A percentile compares a stretch with the other conserved stretches of the same genome.
These are phyloP conservation scores for Pythium utonaiense DNA, from an alignment of 352 stramenopile genomes.

Conservation along the genomic window DNA sequence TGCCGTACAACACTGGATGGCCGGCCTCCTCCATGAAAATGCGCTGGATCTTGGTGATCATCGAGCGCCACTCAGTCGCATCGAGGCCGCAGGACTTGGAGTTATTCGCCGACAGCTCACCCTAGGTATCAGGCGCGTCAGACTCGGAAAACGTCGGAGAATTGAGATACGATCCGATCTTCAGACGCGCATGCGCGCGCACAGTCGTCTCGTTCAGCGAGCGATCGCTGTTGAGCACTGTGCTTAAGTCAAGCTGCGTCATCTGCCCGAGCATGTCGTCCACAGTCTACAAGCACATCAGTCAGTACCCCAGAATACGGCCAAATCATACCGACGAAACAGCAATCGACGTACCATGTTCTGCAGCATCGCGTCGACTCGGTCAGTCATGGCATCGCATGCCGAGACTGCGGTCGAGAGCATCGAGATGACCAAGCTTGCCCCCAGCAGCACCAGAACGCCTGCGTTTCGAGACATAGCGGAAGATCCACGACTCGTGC, in stretches of 20 bases:
- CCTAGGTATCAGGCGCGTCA: slow-evolving; percentile 13
- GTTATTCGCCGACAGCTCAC: slow-evolving; percentile 21
- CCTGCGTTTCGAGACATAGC: neutral
- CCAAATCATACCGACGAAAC: too few species aligned
- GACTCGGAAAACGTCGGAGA: slow-evolving; percentile 39
- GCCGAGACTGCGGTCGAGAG: neutral
- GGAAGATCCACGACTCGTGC: neutral
- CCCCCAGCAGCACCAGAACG: neutral
- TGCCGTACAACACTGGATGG: slow-evolving; percentile 79
- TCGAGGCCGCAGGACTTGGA: slow-evolving; percentile 37
- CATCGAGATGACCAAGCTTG: neutral
- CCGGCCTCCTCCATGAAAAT: slow-evolving; percentile 60
- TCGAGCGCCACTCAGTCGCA: slow-evolving; percentile 59
- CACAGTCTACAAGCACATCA: slow-evolving; percentile 11
- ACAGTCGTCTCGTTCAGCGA: slow-evolving; percentile 63
- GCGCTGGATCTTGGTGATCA: slow-evolving; percentile 74
- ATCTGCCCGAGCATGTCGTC: slow-evolving; percentile 86
- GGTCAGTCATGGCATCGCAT: neutral
- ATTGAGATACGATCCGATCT: slow-evolving; percentile 90
- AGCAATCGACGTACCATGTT: slow-evolving; percentile 10
- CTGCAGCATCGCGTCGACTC: slow-evolving; percentile 14
- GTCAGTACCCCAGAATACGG: too few species aligned
- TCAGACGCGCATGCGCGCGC: slow-evolving; percentile 63
- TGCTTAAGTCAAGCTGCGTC: slow-evolving; percentile 87
- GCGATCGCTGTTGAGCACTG: slow-evolving; percentile 61